Evolutionary conservation across 169 alveolate species (phyloP).

Genomic region (Hepatocystis sp.): DNA sequence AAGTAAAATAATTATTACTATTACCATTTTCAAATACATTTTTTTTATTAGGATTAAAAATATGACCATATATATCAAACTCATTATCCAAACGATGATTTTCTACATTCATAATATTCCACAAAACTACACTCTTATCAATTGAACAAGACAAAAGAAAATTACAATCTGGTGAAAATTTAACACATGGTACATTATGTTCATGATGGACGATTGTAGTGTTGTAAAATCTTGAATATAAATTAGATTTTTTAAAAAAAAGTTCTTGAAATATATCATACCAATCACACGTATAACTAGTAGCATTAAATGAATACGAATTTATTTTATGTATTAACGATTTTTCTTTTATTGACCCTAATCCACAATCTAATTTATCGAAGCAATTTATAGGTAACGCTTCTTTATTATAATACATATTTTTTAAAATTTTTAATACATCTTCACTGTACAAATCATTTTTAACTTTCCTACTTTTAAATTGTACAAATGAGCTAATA

Average conservation of each 20-base stretch:
- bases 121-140: conserved; percentile 46
- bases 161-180: conserved; percentile 68
- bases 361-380: too few species aligned
- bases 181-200: conserved; percentile 65
- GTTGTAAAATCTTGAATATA: conserved; percentile 68
- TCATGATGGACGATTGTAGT: conserved; percentile 29
- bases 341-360: too few species aligned
- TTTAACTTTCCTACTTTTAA: conserved; percentile 25
- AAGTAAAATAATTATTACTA: too few species aligned
- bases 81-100: conserved; percentile 25
- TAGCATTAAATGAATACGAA: too few species aligned
- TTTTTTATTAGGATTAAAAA: conserved; percentile 9
- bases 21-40: background rate
- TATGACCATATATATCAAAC: conserved; percentile 49
- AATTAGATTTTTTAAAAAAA: conserved; percentile 35
- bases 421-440: too few species aligned
- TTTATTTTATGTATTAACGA: too few species aligned
- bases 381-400: too few species aligned
- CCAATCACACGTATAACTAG: conserved; percentile 68
- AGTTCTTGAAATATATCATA: conserved; percentile 57
- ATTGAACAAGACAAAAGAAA: conserved; percentile 67
- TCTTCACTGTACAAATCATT: conserved; percentile 39
- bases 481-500: conserved; percentile 53
- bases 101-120: conserved; percentile 45
- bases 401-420: too few species aligned